Base-by-base conservation (phyloP, 345 rosid species). In the Hibiscus tridactylites region DNA sequence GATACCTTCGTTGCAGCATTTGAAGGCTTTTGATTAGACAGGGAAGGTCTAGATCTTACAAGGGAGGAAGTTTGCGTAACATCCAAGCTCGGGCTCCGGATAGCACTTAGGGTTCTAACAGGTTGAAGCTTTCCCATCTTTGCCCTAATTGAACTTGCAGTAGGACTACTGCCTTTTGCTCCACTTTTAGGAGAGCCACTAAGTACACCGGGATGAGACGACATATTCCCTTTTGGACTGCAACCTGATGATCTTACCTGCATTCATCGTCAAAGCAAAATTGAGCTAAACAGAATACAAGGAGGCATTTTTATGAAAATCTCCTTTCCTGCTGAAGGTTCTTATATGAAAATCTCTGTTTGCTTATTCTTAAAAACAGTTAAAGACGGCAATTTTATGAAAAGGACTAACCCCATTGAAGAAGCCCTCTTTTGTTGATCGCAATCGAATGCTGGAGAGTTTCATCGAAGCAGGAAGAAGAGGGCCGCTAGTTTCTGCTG, bases 401-500 rank as follows among this genome's bases (percentile, higher is more conserved):
- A 72, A 70, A 78, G 59, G 77, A 78, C 94, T 82, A 49, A 92
- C 98, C 91, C 94, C 97, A 65, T 96, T 97, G 82, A 96, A 96
- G 86, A 85, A 92, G 76, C 98, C 99, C 64, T 89, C 68, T 78
- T 92, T 96, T 68, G 99, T 97, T 67, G 97, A 89, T 63, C 96
- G 98, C 88, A 92, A 74, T 17, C 97, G 83, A 61, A 96, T 95
- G 74, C 99, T 95, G 9, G 98, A 79, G 62, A 93, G 97, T 72
- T 84, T 88, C 66, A 70, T 49, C 17, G 85, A 79, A 76, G 80
- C 73, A 63, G 84, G 74, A 72, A 65, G 81, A 75, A 71, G 73
- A 61, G 74, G 71, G 2, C 78, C 39, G 1, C 83, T 76, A 59
- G 76, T 79, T 72, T 74, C 75, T 33, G 61, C 67, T 24, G 87